Percentiles rank a stretch among this genome's conserved stretches.
These are phyloP conservation scores for Hypoxylon fuscum DNA, from an alignment of 495 filamentous ascomycete species.

Conservation along the genomic window DNA sequence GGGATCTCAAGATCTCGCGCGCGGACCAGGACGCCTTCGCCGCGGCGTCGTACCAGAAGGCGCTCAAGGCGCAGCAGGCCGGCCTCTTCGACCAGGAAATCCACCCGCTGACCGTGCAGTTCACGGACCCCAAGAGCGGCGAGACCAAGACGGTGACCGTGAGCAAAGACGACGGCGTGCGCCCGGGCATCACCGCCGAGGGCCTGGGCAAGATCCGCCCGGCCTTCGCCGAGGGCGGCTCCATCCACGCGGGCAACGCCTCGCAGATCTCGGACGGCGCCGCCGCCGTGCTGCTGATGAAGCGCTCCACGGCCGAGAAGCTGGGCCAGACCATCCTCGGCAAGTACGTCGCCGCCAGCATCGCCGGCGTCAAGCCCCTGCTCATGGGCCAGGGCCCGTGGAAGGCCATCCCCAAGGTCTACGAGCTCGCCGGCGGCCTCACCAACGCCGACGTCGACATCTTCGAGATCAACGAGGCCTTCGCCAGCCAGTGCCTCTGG, in stretches of 20 bases:
- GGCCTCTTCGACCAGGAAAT: constrained; percentile 97
- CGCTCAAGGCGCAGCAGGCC: constrained; percentile 80
- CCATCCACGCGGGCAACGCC: constrained; percentile 96
- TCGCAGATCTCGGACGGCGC: constrained; percentile 96
- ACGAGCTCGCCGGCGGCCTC: constrained; percentile 81
- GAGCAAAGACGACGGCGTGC: constrained; percentile 85
- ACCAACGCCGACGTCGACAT: constrained; percentile 93
- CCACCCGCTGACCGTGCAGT: constrained; percentile 81
- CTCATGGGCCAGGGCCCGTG: constrained; percentile 97
- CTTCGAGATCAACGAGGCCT: constrained; percentile 99
- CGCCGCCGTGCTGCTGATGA: constrained; percentile 95
- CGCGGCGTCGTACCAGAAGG: constrained; percentile 89
- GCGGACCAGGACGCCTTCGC: constrained; percentile 87
- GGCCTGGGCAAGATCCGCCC: constrained; percentile 87
- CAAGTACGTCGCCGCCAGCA: constrained; percentile 84
- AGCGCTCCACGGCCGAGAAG: constrained; percentile 86
- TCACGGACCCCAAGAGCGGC: constrained; percentile 87
- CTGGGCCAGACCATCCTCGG: constrained; percentile 87
- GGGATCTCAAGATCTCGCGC: constrained; percentile 77
- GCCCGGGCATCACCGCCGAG: constrained; percentile 85
- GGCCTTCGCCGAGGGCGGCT: constrained; percentile 90
- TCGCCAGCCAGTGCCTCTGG: constrained; percentile 94
- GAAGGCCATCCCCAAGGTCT: constrained; percentile 92
- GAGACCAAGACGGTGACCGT: constrained; percentile 89
- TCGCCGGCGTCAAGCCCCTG: constrained; percentile 90